Percentiles rank a stretch among this genome's conserved stretches.
These are phyloP conservation scores for Kluyveromyces lactis DNA, from an alignment of 805 yeast species.

Conservation along the genomic window DNA sequence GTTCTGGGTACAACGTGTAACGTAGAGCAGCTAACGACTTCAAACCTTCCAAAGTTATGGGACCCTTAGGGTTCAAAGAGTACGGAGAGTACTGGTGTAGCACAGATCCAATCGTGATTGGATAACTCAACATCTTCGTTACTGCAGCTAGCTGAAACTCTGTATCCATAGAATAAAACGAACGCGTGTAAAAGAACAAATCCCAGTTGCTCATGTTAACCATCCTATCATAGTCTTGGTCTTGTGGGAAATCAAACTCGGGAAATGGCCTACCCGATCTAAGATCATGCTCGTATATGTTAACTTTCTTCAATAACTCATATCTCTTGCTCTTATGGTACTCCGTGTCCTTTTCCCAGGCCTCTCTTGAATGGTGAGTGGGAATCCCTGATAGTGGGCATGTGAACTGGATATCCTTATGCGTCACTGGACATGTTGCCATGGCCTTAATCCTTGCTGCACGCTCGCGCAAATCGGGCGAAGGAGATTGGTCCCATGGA, in stretches of 20 bases:
- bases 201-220: conserved; percentile 87
- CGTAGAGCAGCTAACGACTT: conserved; percentile 88
- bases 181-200: conserved; percentile 83
- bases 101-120: conserved; percentile 77
- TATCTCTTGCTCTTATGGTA: conserved; percentile 63
- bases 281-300: conserved; percentile 88
- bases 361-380: conserved; percentile 83
- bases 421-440: conserved; percentile 88
- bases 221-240: conserved; percentile 63
- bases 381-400: conserved; percentile 96
- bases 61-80: conserved; percentile 71
- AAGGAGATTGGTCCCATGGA: conserved; percentile 89
- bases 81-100: conserved; percentile 85
- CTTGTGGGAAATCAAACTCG: conserved; percentile 87
- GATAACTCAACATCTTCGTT: conserved; percentile 89
- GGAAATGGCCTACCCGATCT: conserved; percentile 92
- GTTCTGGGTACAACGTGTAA: conserved; percentile 73
- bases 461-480: conserved; percentile 76
- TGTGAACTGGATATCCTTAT: conserved; percentile 67
- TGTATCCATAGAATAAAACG: conserved; percentile 92
- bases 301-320: conserved; percentile 75
- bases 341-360: conserved; percentile 74
- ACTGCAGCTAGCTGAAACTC: conserved; percentile 94
- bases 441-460: conserved; percentile 85
- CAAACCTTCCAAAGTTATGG: conserved; percentile 84